These are phyloP conservation scores for Pythium inflatum DNA, from an alignment of 352 stramenopile genomes.

Conservation along the genomic window DNA sequence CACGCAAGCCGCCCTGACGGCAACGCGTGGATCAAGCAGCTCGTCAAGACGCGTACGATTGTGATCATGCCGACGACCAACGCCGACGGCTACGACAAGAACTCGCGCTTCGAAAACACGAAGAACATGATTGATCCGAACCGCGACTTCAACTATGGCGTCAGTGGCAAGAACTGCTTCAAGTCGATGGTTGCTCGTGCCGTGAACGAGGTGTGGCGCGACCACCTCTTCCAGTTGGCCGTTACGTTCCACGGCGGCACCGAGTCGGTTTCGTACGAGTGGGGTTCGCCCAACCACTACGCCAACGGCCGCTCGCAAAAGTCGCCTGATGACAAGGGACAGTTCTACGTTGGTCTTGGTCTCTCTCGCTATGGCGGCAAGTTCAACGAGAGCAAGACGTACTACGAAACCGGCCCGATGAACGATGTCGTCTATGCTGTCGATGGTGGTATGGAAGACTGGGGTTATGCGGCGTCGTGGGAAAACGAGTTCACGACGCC, in stretches of 20 bases:
- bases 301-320: conserved; percentile 65
- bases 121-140: conserved; percentile 98
- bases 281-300: conserved; percentile 93
- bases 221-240: conserved; percentile 96
- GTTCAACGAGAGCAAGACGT: conserved; percentile 67
- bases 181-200: conserved; percentile 94
- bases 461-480: conserved; percentile 93
- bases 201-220: conserved; percentile 96
- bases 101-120: conserved; percentile 89
- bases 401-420: conserved; percentile 90
- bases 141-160: conserved; percentile 98
- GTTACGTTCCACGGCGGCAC: conserved; percentile 99
- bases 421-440: conserved; percentile 98
- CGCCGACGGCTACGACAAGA: conserved; percentile 90
- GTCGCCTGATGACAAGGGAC: conserved; percentile 77
- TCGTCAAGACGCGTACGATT: conserved; percentile 89
- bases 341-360: conserved; percentile 61
- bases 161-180: conserved; percentile 89
- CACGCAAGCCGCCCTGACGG: too few species aligned
- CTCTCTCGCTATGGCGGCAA: conserved; percentile 73
- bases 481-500: conserved; percentile 56
- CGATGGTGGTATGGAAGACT: conserved; percentile 98
- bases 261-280: conserved; percentile 97
- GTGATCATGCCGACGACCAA: conserved; percentile 94
- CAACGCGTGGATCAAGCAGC: conserved; percentile 71